Percentiles rank a stretch among this genome's conserved stretches.
These are phyloP conservation scores for Solanum sitiens DNA, from an alignment of 257 asterid species.

Conservation along the genomic window DNA sequence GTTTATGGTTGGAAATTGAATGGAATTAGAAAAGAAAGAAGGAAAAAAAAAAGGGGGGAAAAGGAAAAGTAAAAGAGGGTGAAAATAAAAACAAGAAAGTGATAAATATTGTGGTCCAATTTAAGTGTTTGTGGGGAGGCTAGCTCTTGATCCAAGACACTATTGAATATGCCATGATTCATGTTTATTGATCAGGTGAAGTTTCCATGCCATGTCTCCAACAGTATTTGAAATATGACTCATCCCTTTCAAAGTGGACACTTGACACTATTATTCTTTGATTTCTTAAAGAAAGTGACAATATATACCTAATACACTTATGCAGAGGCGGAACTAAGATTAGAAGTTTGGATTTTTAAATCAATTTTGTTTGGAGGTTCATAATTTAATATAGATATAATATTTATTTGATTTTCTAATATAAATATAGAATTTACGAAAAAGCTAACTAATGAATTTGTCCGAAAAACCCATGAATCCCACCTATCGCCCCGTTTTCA, in stretches of 20 bases:
- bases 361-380: too few species aligned
- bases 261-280: background rate
- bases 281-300: background rate
- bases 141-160: background rate
- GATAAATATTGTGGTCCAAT: background rate
- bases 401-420: too few species aligned
- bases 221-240: background rate
- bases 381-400: too few species aligned
- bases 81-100: background rate
- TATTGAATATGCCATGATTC: background rate
- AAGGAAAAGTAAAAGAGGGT: background rate
- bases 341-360: too few species aligned
- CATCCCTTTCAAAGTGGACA: background rate
- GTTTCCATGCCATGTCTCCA: background rate
- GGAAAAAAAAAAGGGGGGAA: background rate
- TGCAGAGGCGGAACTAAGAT: accelerated
- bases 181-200: background rate
- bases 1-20: background rate
- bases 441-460: too few species aligned
- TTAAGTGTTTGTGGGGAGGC: background rate
- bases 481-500: too few species aligned
- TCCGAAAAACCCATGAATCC: too few species aligned
- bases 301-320: background rate
- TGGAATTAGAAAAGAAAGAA: background rate
- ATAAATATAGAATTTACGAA: too few species aligned